These are phyloP conservation scores for Lipomyces yarrowii DNA, from an alignment of 1,139 yeast genomes.

Conservation along the genomic window DNA sequence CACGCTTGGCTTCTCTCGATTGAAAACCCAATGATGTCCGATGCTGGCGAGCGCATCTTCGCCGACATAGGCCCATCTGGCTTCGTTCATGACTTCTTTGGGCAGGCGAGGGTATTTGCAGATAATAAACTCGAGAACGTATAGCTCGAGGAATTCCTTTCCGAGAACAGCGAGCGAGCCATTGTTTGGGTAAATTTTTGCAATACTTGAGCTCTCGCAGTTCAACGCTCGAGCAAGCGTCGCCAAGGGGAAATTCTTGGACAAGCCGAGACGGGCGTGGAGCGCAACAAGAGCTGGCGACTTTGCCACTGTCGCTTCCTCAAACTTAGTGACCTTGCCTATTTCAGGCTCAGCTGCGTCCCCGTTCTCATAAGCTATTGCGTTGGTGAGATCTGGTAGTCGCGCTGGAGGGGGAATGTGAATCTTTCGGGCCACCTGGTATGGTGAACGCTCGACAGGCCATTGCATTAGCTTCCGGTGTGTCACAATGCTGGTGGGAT, in stretches of 20 bases:
- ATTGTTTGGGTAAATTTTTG: conserved; percentile 58
- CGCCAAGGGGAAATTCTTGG: conserved; percentile 58
- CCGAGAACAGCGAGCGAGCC: conserved; percentile 83
- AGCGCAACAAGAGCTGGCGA: conserved; percentile 78
- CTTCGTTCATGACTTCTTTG: conserved; percentile 68
- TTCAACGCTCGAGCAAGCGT: conserved; percentile 82
- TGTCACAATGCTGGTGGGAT: background rate
- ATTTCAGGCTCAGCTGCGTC: background rate
- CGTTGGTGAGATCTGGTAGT: background rate
- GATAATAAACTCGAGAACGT: conserved; percentile 72
- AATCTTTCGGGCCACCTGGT: background rate
- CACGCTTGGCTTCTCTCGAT: conserved; percentile 52
- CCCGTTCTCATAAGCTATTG: background rate
- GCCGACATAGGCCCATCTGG: conserved; percentile 73
- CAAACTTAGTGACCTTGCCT: conserved; percentile 34
- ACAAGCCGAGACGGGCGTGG: conserved; percentile 69
- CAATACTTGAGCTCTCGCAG: conserved; percentile 47
- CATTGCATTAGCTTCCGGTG: background rate
- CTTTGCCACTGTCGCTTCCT: conserved; percentile 53
- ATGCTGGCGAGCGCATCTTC: conserved; percentile 62
- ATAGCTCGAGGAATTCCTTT: conserved; percentile 70
- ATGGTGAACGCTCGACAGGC: background rate
- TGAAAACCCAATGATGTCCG: conserved; percentile 85
- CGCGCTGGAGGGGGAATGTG: background rate
- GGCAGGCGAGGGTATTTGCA: conserved; percentile 89